phyloP scores from a whole-genome alignment of 176 grass and related monocot species.

The Secale cereale region DNA sequence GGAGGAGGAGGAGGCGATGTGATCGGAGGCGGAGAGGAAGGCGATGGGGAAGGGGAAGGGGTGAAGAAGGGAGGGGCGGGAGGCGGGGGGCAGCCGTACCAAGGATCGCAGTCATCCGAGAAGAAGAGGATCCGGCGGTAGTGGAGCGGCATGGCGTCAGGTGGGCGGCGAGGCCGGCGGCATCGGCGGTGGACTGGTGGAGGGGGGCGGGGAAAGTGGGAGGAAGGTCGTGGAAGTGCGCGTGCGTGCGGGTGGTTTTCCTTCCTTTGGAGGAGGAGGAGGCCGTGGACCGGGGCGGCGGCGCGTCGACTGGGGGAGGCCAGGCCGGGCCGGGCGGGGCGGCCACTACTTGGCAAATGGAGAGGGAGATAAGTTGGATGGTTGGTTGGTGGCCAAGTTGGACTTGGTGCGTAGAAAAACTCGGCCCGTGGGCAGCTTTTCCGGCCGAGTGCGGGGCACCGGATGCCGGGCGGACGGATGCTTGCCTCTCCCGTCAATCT shows the following conservation, averaged over 20 bases:
- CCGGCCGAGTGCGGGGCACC: neutral
- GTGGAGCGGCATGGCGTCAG: constrained; percentile 30
- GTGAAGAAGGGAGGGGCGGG: neutral
- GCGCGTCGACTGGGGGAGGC: constrained; percentile 10
- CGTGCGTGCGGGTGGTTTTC: neutral
- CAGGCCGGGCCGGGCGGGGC: neutral
- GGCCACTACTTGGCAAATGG: neutral
- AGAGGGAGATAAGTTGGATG: neutral
- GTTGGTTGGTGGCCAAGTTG: constrained; percentile 35
- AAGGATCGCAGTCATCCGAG: neutral
- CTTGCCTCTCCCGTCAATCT: neutral
- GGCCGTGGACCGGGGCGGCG: neutral
- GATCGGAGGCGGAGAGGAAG: neutral
- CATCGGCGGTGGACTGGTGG: constrained; percentile 9
- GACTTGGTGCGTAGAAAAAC: constrained; percentile 30
- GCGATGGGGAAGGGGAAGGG: neutral
- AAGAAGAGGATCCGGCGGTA: constrained; percentile 5
- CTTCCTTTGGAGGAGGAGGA: neutral
- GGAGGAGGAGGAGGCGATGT: neutral
- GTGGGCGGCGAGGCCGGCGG: neutral
- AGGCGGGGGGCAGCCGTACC: neutral
- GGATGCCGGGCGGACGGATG: neutral
- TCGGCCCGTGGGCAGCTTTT: neutral
- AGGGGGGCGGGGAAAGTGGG: constrained; percentile 31
- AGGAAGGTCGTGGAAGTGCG: constrained; percentile 16